A percentile compares a stretch with the other conserved stretches of the same genome.
Conservation (phyloP, 2,329 filamentous ascomycete species). For the Hyphodiscus sp. region DNA sequence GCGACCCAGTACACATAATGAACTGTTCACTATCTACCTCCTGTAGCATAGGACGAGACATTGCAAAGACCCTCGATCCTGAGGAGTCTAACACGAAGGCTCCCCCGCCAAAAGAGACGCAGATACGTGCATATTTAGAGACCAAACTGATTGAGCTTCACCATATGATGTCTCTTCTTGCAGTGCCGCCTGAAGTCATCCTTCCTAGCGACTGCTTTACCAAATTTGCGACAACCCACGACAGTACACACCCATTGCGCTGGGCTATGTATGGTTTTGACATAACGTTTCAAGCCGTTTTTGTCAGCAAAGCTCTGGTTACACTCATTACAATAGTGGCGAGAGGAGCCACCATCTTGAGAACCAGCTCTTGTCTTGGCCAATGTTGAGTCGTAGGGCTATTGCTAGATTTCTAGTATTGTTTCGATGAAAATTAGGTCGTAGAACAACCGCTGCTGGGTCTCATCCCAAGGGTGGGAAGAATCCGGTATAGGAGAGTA, state of each 20-base stretch:
- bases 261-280: conserved; percentile 4
- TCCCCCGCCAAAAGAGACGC: conserved; percentile 4
- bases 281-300: conserved; percentile 4
- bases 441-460: conserved; percentile 5
- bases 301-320: conserved; percentile 5
- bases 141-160: conserved; percentile 8
- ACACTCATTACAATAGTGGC: conserved; percentile 4
- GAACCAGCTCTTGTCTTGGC: conserved; percentile 2
- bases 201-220: conserved; percentile 5
- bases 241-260: conserved; percentile 4
- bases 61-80: conserved; percentile 10
- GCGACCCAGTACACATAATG: conserved; percentile 3
- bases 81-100: conserved; percentile 5
- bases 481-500: conserved; percentile 9
- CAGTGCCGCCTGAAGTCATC: conserved; percentile 7
- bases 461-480: conserved; percentile 6
- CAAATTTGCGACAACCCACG: conserved; percentile 4
- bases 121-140: conserved; percentile 7
- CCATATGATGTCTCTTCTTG: conserved; percentile 6
- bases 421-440: conserved; percentile 4
- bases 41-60: conserved; percentile 4
- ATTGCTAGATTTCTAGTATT: conserved; percentile 6
- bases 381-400: conserved; percentile 5
- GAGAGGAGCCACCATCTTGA: conserved; percentile 6
- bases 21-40: conserved; percentile 4